Evolutionary conservation across 192 early-diverging fungal genomes (phyloP), one percentile per base, ranked within the genome.

Genomic region (Funneliformis geosporum): DNA sequence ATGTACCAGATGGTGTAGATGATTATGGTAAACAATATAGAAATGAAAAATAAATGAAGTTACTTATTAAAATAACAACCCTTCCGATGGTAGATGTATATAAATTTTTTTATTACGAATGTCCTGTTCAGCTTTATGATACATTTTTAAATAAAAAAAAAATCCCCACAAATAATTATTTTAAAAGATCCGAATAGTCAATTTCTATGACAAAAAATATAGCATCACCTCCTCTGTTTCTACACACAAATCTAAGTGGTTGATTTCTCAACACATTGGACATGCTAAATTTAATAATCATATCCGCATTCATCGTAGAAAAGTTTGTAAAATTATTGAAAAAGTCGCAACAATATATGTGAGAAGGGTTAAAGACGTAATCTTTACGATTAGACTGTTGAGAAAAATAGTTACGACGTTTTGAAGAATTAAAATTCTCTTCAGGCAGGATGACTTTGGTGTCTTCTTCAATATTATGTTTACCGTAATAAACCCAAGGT

Each of bases 241-340:
- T 80, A 59, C 84, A 85, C 28, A 83, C 80, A 76, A 85, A 85
- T 42, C 84, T 73, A 39, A 85, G 42, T 9, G 84, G 79, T 68
- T 85, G 84, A 10, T 75, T 74, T 7, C 69, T 66, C 7, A 85
- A 11, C 0, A 85, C 76, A 62, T 60, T 66, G 21, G 74, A 60
- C 46, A 85, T 83, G 46, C 61, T 75, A 66, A 85, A 81, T 12
- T 73, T 79, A n/a, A 85, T 38, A 43, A 80, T 47, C 84, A 85
- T 85, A 21, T 64, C 67, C 1, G 82, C 84, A 27, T 69, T 60
- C 79, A 72, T 73, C 1, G 50, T 83, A 27, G 80, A 81, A 76
- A 85, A 81, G 61, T 85, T 64, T 8, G 82, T 85, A 75, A 85
- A 85, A 33, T 85, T 83, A 21, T 85, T 85, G 60, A 83, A 85